phyloP scores from a whole-genome alignment of 805 yeast genomes.

The Barnettozyma siamensis region DNA sequence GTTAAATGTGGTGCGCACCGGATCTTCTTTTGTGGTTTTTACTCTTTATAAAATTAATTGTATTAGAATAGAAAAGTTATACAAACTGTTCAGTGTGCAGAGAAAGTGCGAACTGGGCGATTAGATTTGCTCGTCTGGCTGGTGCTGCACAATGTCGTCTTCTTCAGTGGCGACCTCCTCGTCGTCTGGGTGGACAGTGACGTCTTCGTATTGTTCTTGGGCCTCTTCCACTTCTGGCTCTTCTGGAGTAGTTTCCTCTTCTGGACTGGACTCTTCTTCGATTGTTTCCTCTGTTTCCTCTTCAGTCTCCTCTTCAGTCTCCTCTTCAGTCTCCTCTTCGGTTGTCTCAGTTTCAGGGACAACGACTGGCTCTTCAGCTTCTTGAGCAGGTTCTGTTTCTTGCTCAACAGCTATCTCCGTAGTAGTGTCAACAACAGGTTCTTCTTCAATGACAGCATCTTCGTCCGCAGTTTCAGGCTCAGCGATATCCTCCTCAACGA shows the following conservation, averaged over 20 bases:
- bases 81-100: no score
- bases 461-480: neutral
- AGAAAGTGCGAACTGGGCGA: no score
- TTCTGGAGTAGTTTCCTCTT: neutral
- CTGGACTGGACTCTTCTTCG: neutral
- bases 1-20: neutral
- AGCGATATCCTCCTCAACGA: neutral
- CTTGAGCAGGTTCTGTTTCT: neutral
- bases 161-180: conserved; percentile 1
- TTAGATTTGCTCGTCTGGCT: conserved; percentile 4
- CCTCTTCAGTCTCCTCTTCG: neutral
- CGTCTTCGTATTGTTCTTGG: conserved; percentile 4
- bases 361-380: neutral
- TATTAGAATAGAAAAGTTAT: no score
- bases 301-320: conserved; percentile 3
- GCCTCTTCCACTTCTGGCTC: conserved; percentile 2
- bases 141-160: conserved; percentile 7
- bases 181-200: conserved; percentile 6
- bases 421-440: neutral
- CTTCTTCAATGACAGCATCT: neutral
- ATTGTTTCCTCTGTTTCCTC: conserved; percentile 5
- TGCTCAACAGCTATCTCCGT: neutral
- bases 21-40: neutral
- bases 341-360: neutral
- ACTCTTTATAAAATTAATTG: no score